phyloP scores from a whole-genome alignment of 129 eudicot species.

The Rutidosis leptorrhynchoides region DNA sequence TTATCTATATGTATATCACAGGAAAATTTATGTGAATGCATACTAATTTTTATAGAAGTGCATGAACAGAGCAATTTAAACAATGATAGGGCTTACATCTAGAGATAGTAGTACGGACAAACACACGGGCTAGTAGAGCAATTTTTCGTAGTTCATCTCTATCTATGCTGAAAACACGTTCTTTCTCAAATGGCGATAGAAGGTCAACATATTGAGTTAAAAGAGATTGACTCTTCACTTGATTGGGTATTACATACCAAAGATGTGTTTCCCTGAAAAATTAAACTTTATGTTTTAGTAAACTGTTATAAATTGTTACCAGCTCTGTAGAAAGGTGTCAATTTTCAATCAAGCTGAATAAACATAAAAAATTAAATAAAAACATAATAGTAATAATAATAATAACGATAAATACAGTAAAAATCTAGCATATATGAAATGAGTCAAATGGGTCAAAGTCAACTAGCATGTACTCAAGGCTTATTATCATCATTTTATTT shows the following conservation, averaged over 20 bases:
- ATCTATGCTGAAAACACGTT: slow-evolving; percentile 43
- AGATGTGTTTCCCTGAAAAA: slow-evolving; percentile 77
- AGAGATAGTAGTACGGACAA: slow-evolving; percentile 85
- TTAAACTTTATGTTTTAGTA: background rate
- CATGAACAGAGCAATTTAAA: background rate
- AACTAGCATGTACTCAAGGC: background rate
- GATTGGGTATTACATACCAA: slow-evolving; percentile 73
- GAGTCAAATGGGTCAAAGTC: background rate
- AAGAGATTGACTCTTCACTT: slow-evolving; percentile 61
- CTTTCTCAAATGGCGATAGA: slow-evolving; percentile 67
- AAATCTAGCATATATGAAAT: background rate
- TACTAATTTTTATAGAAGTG: background rate
- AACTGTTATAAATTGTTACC: background rate
- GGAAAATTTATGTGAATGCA: too few species aligned
- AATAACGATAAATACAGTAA: too few species aligned
- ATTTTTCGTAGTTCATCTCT: slow-evolving; percentile 54
- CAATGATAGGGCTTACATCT: slow-evolving; percentile 52
- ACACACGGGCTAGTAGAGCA: slow-evolving; percentile 72
- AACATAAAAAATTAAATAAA: background rate
- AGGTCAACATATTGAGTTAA: slow-evolving; percentile 58
- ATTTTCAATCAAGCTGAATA: background rate
- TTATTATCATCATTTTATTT: too few species aligned
- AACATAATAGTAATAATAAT: too few species aligned
- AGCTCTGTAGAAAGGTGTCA: background rate
- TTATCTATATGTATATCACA: background rate